These are phyloP conservation scores for Phlebiopsis gigantea DNA, from an alignment of 768 basidiomycete species.

Conservation along the genomic window DNA sequence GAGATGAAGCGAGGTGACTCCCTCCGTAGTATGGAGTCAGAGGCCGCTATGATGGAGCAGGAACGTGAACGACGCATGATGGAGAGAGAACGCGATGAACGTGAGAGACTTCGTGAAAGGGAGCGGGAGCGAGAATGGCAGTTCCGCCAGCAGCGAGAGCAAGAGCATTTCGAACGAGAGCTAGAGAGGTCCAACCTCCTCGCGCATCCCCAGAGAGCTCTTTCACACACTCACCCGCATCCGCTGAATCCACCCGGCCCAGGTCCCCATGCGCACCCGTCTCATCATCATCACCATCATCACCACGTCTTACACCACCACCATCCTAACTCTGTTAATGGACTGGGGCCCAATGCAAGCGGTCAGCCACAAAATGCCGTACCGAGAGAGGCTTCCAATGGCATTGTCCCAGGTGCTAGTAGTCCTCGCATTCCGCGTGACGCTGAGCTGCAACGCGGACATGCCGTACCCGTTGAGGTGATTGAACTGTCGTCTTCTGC, in stretches of 20 bases:
- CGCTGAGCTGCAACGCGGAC: constrained; percentile 19
- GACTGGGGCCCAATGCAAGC: constrained; percentile 5
- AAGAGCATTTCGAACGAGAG: constrained; percentile 21
- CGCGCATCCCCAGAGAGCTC: constrained; percentile 17
- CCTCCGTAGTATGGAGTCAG: constrained; percentile 12
- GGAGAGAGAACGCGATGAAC: constrained; percentile 10
- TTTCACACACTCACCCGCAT: constrained; percentile 17
- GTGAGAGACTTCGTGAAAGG: constrained; percentile 1
- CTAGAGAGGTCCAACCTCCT: constrained; percentile 5
- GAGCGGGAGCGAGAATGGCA: constrained; percentile 16
- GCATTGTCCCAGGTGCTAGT: constrained; percentile 5
- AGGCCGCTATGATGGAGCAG: constrained; percentile 20
- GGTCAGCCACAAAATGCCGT: not conserved
- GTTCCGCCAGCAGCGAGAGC: constrained; percentile 1
- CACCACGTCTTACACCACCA: constrained; percentile 30
- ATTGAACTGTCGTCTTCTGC: constrained; percentile 18
- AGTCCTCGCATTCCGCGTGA: constrained; percentile 19
- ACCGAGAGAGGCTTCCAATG: constrained; percentile 1
- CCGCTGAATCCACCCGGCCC: constrained; percentile 13
- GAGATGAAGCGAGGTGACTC: constrained; percentile 14
- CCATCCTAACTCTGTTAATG: constrained; percentile 13
- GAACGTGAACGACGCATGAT: constrained; percentile 16
- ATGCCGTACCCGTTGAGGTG: constrained; percentile 21
- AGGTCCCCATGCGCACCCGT: constrained; percentile 13
- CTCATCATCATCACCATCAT: constrained; percentile 30